Base-by-base conservation (phyloP, 2,329 filamentous ascomycete genomes). In the Trichoderma breve region DNA sequence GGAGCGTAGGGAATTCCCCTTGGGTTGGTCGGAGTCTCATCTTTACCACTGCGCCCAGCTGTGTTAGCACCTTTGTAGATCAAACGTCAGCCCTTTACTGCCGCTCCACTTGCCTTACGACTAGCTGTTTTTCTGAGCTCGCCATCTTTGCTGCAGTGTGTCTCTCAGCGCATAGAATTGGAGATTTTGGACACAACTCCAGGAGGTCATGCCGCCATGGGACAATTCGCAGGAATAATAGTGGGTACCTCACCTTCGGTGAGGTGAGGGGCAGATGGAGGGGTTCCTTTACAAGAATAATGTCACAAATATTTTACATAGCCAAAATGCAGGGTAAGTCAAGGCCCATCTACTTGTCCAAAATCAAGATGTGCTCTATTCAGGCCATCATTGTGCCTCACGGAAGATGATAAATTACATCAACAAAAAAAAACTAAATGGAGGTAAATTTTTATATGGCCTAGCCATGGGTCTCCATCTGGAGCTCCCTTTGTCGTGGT, bases 1-100 rank as follows among this genome's bases (percentile, higher is more conserved):
- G 93, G 93, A 74, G 93, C 93, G 78, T 89, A 89, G 28, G 93
- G 93, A 73, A 97, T 97, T 73, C 93, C 93, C 77, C 93, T 88
- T 61, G 93, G 92, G 82, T 97, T 97, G 73, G 92, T 92, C 62
- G 88, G 81, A 53, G 88, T 84, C 36, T 82, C 82, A 80, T 86
- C 87, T 77, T 87, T 80, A 74, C 77, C 76, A 70, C 78, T 80
- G 73, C 69, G 14, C 53, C 24, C 58, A 47, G 18, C 6, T 6
- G 28, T 32, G 55, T 73, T 63, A 73, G 72, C 63, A 57, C 64
- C 47, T 9, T 34, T n/a, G n/a, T 7, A 51, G 18, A 11, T 14
- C 7, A 26, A 51, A 24, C 2, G 18, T 14, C 15, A 18, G 5
- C 11, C 18, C 36, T 6, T 8, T 34, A 2, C 60, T 8, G 14